Percentiles rank a stretch among this genome's conserved stretches.
phyloP scores from a whole-genome alignment of 2,329 filamentous ascomycete species.

The Cladosporium cucumerinum region DNA sequence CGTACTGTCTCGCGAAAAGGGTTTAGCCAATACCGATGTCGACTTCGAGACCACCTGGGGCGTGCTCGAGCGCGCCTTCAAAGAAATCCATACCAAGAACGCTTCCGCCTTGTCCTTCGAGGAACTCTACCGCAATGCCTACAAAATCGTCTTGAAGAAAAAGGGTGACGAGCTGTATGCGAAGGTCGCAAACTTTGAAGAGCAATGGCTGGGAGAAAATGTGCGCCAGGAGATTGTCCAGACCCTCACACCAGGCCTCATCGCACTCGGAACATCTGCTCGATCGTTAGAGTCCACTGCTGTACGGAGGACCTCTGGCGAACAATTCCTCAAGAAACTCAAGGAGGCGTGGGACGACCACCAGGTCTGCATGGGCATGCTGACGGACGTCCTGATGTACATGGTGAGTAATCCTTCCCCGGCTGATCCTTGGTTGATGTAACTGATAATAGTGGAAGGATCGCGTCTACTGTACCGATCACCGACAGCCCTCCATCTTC shows the following conservation, averaged over 20 bases:
- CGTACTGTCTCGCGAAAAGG: constrained; percentile 40
- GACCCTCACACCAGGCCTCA: constrained; percentile 67
- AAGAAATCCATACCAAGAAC: constrained; percentile 88
- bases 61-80: constrained; percentile 70
- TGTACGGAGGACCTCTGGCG: constrained; percentile 75
- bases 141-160: constrained; percentile 89
- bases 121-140: constrained; percentile 87
- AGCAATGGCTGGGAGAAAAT: constrained; percentile 70
- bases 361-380: constrained; percentile 92
- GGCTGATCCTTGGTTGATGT: not conserved
- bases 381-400: constrained; percentile 90
- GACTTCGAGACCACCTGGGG: constrained; percentile 88
- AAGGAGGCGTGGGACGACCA: constrained; percentile 84
- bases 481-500: constrained; percentile 73
- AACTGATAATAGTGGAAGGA: constrained; percentile 46
- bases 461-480: constrained; percentile 73
- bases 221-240: constrained; percentile 69
- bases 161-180: constrained; percentile 79
- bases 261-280: constrained; percentile 49
- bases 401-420: constrained; percentile 46
- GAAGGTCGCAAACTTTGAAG: constrained; percentile 75
- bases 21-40: constrained; percentile 58
- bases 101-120: constrained; percentile 90
- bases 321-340: constrained; percentile 74
- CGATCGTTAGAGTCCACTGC: constrained; percentile 41